Evolutionary conservation across 352 stramenopile genomes (phyloP).

Genomic region (Globisporangium acanthophoron): DNA sequence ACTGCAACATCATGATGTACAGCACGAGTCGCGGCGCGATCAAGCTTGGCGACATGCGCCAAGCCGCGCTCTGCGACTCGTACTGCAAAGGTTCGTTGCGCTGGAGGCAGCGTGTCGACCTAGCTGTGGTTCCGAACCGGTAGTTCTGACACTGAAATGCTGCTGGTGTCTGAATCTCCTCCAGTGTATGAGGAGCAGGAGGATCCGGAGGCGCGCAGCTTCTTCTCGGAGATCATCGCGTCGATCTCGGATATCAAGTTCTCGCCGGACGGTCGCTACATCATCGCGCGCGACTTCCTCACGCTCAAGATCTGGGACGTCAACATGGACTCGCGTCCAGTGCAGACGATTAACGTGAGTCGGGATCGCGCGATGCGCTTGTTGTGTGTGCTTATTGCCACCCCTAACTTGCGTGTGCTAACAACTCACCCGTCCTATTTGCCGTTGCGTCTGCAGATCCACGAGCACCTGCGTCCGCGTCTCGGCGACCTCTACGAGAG

Average conservation of each 20-base stretch:
- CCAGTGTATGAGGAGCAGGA: slow-evolving; percentile 80
- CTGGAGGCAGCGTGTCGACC: neutral
- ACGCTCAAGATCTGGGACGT: slow-evolving; percentile 96
- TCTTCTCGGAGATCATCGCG: slow-evolving; percentile 95
- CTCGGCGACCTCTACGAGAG: slow-evolving; percentile 93
- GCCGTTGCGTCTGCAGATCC: slow-evolving; percentile 42
- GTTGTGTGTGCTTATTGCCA: no score
- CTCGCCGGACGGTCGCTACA: slow-evolving; percentile 90
- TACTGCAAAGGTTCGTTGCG: slow-evolving; percentile 55
- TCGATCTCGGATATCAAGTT: slow-evolving; percentile 95
- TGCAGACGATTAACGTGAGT: slow-evolving; percentile 91
- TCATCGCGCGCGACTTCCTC: slow-evolving; percentile 94
- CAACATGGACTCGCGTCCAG: slow-evolving; percentile 91
- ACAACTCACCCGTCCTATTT: no score
- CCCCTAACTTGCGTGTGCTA: no score
- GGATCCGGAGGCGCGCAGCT: slow-evolving; percentile 80
- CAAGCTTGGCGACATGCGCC: slow-evolving; percentile 91
- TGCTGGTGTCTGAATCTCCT: neutral
- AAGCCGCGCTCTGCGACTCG: slow-evolving; percentile 83
- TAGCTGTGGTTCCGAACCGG: no score
- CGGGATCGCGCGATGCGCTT: no score
- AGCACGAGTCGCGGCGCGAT: slow-evolving; percentile 90
- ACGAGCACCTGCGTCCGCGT: slow-evolving; percentile 88
- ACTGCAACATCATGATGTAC: slow-evolving; percentile 96
- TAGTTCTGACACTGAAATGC: neutral